These are phyloP conservation scores for Melocanna baccifera DNA, from an alignment of 176 grass and related monocot genomes.

Conservation along the genomic window DNA sequence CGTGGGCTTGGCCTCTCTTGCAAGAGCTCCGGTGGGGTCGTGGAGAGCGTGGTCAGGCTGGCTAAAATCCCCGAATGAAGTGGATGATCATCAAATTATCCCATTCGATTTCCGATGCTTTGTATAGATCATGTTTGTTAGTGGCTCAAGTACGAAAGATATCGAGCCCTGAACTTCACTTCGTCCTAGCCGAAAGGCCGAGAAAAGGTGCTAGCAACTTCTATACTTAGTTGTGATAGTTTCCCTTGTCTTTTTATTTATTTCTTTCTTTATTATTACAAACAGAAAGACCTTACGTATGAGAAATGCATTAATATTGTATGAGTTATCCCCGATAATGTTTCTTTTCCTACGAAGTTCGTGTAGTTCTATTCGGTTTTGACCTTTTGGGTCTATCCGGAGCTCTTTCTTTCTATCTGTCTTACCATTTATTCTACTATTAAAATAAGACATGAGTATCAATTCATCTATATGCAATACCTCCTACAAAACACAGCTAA, in stretches of 20 bases:
- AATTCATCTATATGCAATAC: too few species aligned
- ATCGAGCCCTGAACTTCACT: not conserved
- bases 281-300: too few species aligned
- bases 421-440: too few species aligned
- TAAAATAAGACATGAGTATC: too few species aligned
- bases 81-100: not conserved
- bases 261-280: not conserved
- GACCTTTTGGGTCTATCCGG: too few species aligned
- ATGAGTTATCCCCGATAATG: too few species aligned
- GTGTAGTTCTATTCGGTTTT: too few species aligned
- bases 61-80: not conserved
- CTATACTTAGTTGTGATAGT: not conserved
- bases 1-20: conserved; percentile 45
- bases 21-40: conserved; percentile 35
- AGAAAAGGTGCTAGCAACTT: not conserved
- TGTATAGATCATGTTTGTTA: not conserved
- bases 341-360: too few species aligned
- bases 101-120: not conserved
- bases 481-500: too few species aligned
- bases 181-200: not conserved
- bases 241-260: not conserved
- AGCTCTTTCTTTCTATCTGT: too few species aligned
- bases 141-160: not conserved
- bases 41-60: conserved; percentile 40
- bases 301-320: too few species aligned